Percentiles rank a stretch among this genome's conserved stretches.
phyloP scores from a whole-genome alignment of 768 basidiomycete species.

The Ramaria sp. region DNA sequence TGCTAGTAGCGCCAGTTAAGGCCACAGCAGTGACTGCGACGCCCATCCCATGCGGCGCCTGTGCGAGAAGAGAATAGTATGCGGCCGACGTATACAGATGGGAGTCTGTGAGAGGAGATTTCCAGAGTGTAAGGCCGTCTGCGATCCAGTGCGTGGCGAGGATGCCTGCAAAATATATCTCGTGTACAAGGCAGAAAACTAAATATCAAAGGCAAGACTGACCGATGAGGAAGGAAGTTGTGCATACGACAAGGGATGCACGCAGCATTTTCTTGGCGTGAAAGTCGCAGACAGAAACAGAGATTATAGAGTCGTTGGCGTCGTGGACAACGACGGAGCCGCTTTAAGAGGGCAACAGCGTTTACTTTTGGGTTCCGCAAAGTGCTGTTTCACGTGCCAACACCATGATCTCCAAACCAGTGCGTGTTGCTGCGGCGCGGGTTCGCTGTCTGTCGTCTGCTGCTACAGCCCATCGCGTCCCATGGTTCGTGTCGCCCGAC shows the following conservation, averaged over 20 bases:
- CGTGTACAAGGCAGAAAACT: neutral
- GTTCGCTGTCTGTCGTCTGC: neutral
- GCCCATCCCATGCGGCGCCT: conserved; percentile 44
- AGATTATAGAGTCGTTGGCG: too few species aligned
- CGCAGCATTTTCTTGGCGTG: conserved; percentile 51
- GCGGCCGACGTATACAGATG: conserved; percentile 74
- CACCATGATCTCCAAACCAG: neutral
- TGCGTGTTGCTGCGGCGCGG: neutral
- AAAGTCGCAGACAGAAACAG: neutral
- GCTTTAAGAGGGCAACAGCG: too few species aligned
- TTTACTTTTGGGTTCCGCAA: neutral
- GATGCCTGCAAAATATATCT: conserved; percentile 36
- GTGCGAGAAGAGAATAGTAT: conserved; percentile 73
- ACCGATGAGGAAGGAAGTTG: conserved; percentile 78
- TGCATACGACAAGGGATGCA: conserved; percentile 61
- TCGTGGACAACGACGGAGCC: neutral
- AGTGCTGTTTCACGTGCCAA: neutral
- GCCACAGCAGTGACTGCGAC: conserved; percentile 44
- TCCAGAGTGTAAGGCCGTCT: conserved; percentile 87
- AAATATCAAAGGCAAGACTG: conserved; percentile 14
- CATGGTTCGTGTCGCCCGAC: conserved; percentile 62
- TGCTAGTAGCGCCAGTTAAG: conserved; percentile 47
- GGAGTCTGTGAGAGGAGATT: conserved; percentile 71
- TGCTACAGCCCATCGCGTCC: neutral
- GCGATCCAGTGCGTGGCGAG: conserved; percentile 89